These are phyloP conservation scores for Cercophora scortea DNA, from an alignment of 495 filamentous ascomycete genomes.

Conservation along the genomic window DNA sequence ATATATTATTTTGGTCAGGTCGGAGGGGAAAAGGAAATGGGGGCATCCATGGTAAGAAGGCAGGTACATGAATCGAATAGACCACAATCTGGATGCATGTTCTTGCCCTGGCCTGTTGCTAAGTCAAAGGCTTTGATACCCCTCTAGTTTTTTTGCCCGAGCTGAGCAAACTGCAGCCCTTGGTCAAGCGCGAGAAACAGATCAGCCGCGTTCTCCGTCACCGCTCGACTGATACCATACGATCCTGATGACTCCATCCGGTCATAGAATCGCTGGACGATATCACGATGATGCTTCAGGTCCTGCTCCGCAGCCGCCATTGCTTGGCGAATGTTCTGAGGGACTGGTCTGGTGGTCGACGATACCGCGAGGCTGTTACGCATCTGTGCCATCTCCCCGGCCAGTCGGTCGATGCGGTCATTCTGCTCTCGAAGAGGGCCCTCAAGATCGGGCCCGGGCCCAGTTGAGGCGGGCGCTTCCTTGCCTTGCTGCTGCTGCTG, in stretches of 20 bases:
- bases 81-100: too few relatives aligned
- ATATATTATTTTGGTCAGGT: too few relatives aligned
- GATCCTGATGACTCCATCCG: background rate
- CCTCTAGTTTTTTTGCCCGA: background rate
- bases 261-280: constrained; percentile 9
- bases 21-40: too few relatives aligned
- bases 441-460: background rate
- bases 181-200: constrained; percentile 2
- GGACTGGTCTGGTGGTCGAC: background rate
- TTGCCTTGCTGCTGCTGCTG: background rate
- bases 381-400: background rate
- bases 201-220: constrained; percentile 10
- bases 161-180: background rate
- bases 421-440: constrained; percentile 4
- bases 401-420: background rate
- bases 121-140: too few relatives aligned
- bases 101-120: too few relatives aligned
- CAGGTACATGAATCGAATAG: too few relatives aligned
- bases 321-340: constrained; percentile 14
- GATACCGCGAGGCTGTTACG: background rate
- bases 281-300: constrained; percentile 6
- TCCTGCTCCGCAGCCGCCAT: constrained; percentile 16
- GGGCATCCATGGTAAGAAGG: too few relatives aligned
- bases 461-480: background rate
- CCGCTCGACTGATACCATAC: background rate